Percentiles rank a stretch among this genome's conserved stretches.
phyloP scores from a whole-genome alignment of 176 grass and related monocot genomes.

The Eleusine coracana region DNA sequence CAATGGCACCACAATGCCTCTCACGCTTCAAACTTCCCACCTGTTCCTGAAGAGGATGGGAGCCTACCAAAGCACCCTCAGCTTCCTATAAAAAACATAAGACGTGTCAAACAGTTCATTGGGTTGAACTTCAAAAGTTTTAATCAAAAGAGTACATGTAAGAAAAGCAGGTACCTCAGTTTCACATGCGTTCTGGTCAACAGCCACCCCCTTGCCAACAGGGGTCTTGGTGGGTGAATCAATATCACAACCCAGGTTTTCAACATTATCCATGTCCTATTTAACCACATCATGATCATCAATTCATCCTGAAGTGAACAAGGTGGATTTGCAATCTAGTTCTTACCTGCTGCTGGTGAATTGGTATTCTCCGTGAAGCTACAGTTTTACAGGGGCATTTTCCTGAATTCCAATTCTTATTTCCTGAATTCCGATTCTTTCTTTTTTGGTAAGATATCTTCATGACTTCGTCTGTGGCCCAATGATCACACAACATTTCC shows the following conservation, averaged over 20 bases:
- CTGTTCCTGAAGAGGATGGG: slow-evolving; percentile 36
- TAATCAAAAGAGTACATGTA: not conserved
- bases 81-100: slow-evolving; percentile 27
- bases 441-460: slow-evolving; percentile 53
- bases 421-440: slow-evolving; percentile 54
- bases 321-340: not conserved
- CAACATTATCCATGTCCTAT: slow-evolving; percentile 22
- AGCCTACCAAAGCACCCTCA: not conserved
- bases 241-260: slow-evolving; percentile 1
- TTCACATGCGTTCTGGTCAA: slow-evolving; percentile 20
- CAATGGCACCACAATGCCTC: not conserved
- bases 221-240: slow-evolving; percentile 15
- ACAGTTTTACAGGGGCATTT: slow-evolving; percentile 10
- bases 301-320: slow-evolving; percentile 28
- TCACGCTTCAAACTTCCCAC: slow-evolving; percentile 22
- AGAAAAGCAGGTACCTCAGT: slow-evolving; percentile 29
- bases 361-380: slow-evolving; percentile 19
- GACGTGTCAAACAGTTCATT: slow-evolving; percentile 15
- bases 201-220: slow-evolving; percentile 3
- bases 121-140: not conserved
- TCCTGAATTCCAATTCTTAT: slow-evolving; percentile 27
- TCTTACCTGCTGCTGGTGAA: slow-evolving; percentile 23
- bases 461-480: slow-evolving; percentile 50
- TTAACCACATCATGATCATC: slow-evolving; percentile 21
- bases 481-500: slow-evolving; percentile 59